phyloP scores from a whole-genome alignment of 2,329 filamentous ascomycete genomes.

The Penicillium sp. region DNA sequence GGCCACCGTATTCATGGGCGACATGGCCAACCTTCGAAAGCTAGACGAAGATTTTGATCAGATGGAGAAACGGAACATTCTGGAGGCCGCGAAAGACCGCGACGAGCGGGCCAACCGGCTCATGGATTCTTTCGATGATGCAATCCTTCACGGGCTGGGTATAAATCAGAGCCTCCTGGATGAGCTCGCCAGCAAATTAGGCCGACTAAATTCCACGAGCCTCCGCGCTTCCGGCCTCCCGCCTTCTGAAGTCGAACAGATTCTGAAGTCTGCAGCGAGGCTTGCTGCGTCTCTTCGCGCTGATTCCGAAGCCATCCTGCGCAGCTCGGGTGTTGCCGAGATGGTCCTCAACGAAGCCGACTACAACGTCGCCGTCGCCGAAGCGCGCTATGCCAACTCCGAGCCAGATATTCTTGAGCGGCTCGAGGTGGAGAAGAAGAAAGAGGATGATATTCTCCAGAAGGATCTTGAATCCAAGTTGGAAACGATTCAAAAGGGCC shows the following conservation, averaged over 20 bases:
- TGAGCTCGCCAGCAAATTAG: conserved; percentile 43
- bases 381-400: conserved; percentile 45
- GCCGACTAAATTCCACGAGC: conserved; percentile 32
- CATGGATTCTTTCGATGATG: conserved; percentile 49
- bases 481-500: conserved; percentile 39
- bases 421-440: conserved; percentile 45
- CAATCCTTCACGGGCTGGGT: conserved; percentile 48
- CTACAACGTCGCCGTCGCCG: conserved; percentile 51
- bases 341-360: conserved; percentile 49
- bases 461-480: conserved; percentile 41
- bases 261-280: conserved; percentile 37
- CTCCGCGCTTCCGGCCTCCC: conserved; percentile 32
- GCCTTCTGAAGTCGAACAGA: conserved; percentile 33
- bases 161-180: conserved; percentile 50
- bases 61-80: conserved; percentile 48
- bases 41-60: conserved; percentile 47
- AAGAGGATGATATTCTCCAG: conserved; percentile 46
- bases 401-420: conserved; percentile 40
- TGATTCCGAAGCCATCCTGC: conserved; percentile 46
- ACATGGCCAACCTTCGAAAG: conserved; percentile 48
- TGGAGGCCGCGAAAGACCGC: conserved; percentile 47
- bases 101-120: conserved; percentile 48
- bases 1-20: conserved; percentile 49
- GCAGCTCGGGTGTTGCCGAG: conserved; percentile 47
- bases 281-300: conserved; percentile 38